Conservation (phyloP, 495 filamentous ascomycete genomes). For the Hyaloscypha finlandica region DNA sequence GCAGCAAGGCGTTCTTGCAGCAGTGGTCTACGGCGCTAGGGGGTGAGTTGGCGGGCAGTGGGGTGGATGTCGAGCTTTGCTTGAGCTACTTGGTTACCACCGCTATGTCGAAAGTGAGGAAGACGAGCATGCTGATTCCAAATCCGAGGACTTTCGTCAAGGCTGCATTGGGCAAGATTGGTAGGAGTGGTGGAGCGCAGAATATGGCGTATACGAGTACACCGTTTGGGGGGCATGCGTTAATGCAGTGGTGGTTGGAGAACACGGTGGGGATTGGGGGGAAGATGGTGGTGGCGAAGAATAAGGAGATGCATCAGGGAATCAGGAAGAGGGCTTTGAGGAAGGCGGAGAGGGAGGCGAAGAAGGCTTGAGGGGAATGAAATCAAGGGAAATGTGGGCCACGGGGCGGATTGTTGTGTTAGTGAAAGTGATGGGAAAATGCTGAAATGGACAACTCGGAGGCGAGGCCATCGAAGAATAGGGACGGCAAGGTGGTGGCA, state of each 20-base stretch:
- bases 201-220: constrained; percentile 78
- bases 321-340: constrained; percentile 87
- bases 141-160: constrained; percentile 81
- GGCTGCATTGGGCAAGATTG: constrained; percentile 77
- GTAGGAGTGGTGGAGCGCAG: constrained; percentile 72
- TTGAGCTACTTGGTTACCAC: constrained; percentile 90
- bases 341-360: constrained; percentile 83
- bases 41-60: constrained; percentile 75
- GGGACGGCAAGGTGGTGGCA: background rate
- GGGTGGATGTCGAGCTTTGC: constrained; percentile 82
- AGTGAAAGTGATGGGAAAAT: background rate
- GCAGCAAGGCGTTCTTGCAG: constrained; percentile 97
- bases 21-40: constrained; percentile 90
- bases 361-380: constrained; percentile 46
- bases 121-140: constrained; percentile 73
- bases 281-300: constrained; percentile 61
- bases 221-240: constrained; percentile 87
- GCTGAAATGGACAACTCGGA: background rate
- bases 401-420: background rate
- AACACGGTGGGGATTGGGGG: constrained; percentile 69
- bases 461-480: background rate
- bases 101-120: constrained; percentile 94
- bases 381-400: background rate
- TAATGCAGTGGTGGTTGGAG: constrained; percentile 84
- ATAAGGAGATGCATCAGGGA: constrained; percentile 77